Percentiles rank a stretch among this genome's conserved stretches.
These are phyloP conservation scores for Solanum peruvianum DNA, from an alignment of 257 asterid species.

Conservation along the genomic window DNA sequence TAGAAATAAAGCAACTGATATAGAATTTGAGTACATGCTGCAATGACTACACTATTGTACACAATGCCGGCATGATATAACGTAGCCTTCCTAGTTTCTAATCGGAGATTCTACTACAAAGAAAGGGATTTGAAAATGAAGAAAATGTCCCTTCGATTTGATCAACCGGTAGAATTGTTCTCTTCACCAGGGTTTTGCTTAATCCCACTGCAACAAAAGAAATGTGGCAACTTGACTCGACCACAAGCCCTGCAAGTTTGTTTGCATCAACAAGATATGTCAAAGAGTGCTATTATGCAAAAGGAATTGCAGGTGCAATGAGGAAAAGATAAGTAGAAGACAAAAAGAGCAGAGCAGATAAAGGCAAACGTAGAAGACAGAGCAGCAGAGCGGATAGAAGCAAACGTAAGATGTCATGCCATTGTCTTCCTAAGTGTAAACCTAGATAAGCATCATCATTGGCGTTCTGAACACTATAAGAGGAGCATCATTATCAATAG, in stretches of 20 bases:
- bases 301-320: not conserved
- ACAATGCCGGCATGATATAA: not conserved
- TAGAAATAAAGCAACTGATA: not conserved
- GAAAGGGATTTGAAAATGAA: not conserved
- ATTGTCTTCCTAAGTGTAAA: not conserved
- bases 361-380: too few species aligned
- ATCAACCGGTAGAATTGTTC: not conserved
- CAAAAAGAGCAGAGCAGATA: not conserved
- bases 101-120: not conserved
- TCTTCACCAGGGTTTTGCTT: conserved; percentile 32
- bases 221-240: conserved; percentile 86
- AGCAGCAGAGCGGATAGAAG: not conserved
- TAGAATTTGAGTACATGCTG: not conserved
- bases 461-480: not conserved
- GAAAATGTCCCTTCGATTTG: not conserved
- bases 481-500: not conserved
- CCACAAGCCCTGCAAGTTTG: conserved; percentile 69
- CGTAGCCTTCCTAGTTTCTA: not conserved
- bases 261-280: not conserved
- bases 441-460: not conserved
- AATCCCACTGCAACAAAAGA: conserved; percentile 85
- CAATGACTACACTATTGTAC: not conserved
- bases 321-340: not conserved
- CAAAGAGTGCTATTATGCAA: not conserved
- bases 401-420: not conserved